Base-by-base conservation (phyloP, 192 early-diverging fungal species). In the Thoreauomyces humboldtii region DNA sequence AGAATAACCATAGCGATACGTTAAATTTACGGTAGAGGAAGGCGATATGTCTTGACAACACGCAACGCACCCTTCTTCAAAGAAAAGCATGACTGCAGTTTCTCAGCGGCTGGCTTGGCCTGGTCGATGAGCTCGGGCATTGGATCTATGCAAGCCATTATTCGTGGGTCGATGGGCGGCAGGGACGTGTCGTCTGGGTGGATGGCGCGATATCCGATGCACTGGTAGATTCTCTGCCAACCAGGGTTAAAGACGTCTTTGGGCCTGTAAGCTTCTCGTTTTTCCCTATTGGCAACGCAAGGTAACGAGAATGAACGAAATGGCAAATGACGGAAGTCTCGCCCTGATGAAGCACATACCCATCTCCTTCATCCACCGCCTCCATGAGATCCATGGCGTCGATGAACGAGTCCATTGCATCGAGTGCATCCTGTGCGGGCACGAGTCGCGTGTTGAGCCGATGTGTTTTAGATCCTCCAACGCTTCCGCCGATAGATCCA, bases 161-260 rank as follows among this genome's bases (percentile, higher is more conserved):
- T 67, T 1, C 56, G 19, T 1, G 72, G 60, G 28, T 86, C 72
- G 5, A 81, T 37, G 0, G 77, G 80, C 2, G 85, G 84, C 21
- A 91, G 60, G n/a, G n/a, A n/a, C 24, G 70, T 73, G 5, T 65
- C 65, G 9, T 61, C 53, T 4, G 78, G 81, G 58, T 87, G 70
- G 15, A 89, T 42, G 0, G 86, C 87, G n/a, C 87, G 75, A 42
- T 77, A 65, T 4, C 77, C 73, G 48, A 87, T 77, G 50, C 81
- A 71, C 54, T 86, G 76, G 44, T 75, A 82, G 0, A 87, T 65
- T 19, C 84, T 60, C 73, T 81, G 81, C 11, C 77, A 63, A 5
- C 65, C 61, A 7, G 89, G 89, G 52, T 91, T 91, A 60, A 78
- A 89, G 4, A 79, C 74, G 29, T 76, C 59, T 50, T 78, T 77